A percentile compares a stretch with the other conserved stretches of the same genome.
phyloP scores from a whole-genome alignment of 2,329 filamentous ascomycete species.

The Fusarium sulawesiense region DNA sequence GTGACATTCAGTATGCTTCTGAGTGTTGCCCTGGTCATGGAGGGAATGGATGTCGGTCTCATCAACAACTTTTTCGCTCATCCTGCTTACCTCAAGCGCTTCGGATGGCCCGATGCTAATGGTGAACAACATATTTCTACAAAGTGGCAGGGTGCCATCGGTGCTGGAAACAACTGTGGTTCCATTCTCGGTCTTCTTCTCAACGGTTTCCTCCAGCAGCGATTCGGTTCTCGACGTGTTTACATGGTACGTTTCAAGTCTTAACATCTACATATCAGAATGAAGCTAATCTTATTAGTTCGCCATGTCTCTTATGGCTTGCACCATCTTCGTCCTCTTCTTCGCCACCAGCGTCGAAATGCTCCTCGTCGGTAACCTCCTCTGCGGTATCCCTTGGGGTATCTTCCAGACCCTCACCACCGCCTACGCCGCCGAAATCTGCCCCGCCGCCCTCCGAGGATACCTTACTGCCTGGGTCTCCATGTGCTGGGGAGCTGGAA shows the following conservation, averaged over 20 bases:
- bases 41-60: conserved; percentile 55
- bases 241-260: conserved; percentile 54
- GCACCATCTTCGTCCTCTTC: conserved; percentile 62
- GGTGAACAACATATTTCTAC: conserved; percentile 56
- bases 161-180: conserved; percentile 60
- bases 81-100: conserved; percentile 57
- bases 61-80: conserved; percentile 58
- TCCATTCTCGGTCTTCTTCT: conserved; percentile 62
- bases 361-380: conserved; percentile 58
- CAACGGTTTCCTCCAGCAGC: conserved; percentile 61
- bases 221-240: conserved; percentile 59
- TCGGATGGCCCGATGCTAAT: conserved; percentile 49
- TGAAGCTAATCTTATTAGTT: conserved; percentile 23
- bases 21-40: conserved; percentile 53
- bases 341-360: conserved; percentile 55
- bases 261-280: too few species aligned
- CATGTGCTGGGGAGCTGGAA: conserved; percentile 62
- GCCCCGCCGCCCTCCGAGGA: conserved; percentile 56
- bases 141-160: conserved; percentile 61
- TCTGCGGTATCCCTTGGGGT: conserved; percentile 60
- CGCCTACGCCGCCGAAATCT: conserved; percentile 61
- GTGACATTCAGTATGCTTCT: conserved; percentile 47
- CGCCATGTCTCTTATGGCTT: conserved; percentile 52
- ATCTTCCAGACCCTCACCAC: conserved; percentile 60
- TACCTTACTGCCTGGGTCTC: conserved; percentile 62